Evolutionary conservation across 1,139 yeast species (phyloP).

Genomic region (Scheffersomyces illinoinensis): DNA sequence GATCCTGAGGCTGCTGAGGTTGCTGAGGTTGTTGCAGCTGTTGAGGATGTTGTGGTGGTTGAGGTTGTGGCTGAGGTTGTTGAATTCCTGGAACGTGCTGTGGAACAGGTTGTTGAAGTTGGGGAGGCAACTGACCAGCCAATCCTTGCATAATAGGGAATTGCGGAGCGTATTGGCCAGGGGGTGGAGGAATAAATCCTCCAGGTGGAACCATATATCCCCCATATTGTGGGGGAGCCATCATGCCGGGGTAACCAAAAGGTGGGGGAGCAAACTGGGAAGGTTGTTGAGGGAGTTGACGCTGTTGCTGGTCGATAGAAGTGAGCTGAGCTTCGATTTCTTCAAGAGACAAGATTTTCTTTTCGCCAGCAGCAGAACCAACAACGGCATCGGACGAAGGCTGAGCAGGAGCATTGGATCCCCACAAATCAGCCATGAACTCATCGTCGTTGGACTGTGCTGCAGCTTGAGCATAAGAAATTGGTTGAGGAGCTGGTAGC

Average conservation of each 20-base stretch:
- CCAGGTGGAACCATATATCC: conserved; percentile 45
- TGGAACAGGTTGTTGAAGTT: conserved; percentile 12
- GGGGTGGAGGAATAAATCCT: conserved; percentile 40
- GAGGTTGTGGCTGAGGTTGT: conserved; percentile 10
- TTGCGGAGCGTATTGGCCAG: conserved; percentile 36
- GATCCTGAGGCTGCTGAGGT: conserved; percentile 9
- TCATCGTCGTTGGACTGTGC: conserved; percentile 45
- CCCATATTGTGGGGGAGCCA: conserved; percentile 39
- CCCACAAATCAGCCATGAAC: conserved; percentile 54
- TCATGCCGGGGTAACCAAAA: conserved; percentile 40
- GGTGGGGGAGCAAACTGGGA: conserved; percentile 22
- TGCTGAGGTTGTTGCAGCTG: conserved; percentile 18
- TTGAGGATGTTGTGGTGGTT: conserved; percentile 14
- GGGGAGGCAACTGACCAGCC: conserved; percentile 29
- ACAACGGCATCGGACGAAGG: neutral
- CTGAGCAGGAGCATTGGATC: conserved; percentile 34
- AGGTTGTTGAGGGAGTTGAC: conserved; percentile 23
- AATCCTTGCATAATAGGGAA: conserved; percentile 22
- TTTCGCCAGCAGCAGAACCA: conserved; percentile 20
- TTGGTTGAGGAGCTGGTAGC: conserved; percentile 21
- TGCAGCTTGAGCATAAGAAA: conserved; percentile 59
- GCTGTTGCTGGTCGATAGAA: conserved; percentile 40
- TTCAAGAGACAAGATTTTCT: conserved; percentile 63
- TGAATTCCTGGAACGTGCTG: conserved; percentile 20
- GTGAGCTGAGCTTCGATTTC: conserved; percentile 77